Conservation (phyloP, 768 basidiomycete genomes). For the Baorangia bicolor region DNA sequence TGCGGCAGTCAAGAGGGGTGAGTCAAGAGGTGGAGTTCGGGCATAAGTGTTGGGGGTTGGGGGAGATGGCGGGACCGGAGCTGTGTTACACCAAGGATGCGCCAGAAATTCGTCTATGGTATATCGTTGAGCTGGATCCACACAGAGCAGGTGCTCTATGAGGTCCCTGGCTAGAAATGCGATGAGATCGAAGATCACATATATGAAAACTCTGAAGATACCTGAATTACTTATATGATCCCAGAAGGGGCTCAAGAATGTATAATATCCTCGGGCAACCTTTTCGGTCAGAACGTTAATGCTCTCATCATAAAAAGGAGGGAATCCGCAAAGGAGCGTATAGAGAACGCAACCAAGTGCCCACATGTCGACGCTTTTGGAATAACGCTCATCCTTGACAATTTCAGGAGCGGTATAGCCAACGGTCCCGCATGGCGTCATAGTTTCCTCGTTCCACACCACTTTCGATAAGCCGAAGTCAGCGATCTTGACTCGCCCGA, state of each 20-base stretch:
- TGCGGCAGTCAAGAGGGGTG: constrained; percentile 81
- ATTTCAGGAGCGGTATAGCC: constrained; percentile 99
- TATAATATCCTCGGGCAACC: constrained; percentile 95
- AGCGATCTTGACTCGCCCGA: constrained; percentile 97
- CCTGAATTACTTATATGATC: constrained; percentile 87
- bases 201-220: constrained; percentile 32
- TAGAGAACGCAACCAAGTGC: constrained; percentile 99
- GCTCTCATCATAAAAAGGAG: constrained; percentile 98
- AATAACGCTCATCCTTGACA: constrained; percentile 97
- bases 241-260: constrained; percentile 99
- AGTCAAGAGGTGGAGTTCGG: constrained; percentile 62
- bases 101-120: constrained; percentile 97
- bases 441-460: constrained; percentile 98
- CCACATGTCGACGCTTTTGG: constrained; percentile 99
- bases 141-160: constrained; percentile 91
- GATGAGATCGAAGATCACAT: constrained; percentile 10
- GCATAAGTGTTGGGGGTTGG: constrained; percentile 60
- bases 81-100: constrained; percentile 91
- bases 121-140: constrained; percentile 93
- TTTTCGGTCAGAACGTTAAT: constrained; percentile 98
- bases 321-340: constrained; percentile 95
- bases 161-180: constrained; percentile 79
- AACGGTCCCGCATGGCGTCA: constrained; percentile 99
- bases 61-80: constrained; percentile 58
- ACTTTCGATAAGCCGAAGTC: constrained; percentile 98